Evolutionary conservation across 2,329 filamentous ascomycete species (phyloP).

Genomic region (Cyphellophora europaea): DNA sequence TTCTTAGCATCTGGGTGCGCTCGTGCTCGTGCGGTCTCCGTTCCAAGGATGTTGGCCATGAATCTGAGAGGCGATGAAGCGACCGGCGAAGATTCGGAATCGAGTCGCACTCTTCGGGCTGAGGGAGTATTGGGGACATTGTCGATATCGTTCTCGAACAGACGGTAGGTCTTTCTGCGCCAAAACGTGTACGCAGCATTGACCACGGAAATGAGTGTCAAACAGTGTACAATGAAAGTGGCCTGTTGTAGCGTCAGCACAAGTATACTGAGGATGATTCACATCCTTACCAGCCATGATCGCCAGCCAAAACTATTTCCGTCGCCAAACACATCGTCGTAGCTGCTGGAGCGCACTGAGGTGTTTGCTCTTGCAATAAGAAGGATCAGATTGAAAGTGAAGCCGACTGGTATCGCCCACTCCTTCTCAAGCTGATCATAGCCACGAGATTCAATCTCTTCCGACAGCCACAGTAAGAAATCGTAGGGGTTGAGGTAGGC

Average conservation of each 20-base stretch:
- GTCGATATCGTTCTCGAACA: conserved; percentile 84
- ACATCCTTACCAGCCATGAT: conserved; percentile 49
- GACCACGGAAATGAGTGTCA: conserved; percentile 56
- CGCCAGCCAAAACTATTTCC: conserved; percentile 54
- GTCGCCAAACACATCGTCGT: conserved; percentile 81
- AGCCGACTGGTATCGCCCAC: conserved; percentile 65
- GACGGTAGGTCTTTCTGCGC: conserved; percentile 74
- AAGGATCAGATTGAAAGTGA: conserved; percentile 69
- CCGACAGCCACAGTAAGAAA: conserved; percentile 80
- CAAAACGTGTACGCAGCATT: conserved; percentile 79
- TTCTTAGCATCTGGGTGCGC: conserved; percentile 71
- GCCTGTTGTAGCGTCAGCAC: conserved; percentile 38
- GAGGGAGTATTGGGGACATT: conserved; percentile 68
- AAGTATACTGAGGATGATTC: conserved; percentile 1
- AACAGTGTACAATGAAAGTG: conserved; percentile 59
- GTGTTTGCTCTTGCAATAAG: conserved; percentile 75
- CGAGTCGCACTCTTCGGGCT: conserved; percentile 76
- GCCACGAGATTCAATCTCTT: conserved; percentile 84
- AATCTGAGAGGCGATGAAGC: conserved; percentile 71
- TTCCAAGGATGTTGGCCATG: conserved; percentile 57
- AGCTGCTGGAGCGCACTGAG: conserved; percentile 40
- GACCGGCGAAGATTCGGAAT: conserved; percentile 74
- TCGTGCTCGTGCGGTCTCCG: conserved; percentile 66
- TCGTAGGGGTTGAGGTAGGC: conserved; percentile 79
- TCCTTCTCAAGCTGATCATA: conserved; percentile 71